Conservation (phyloP, 139 green algal species). For the Auxenochlorella pyrenoidosa region DNA sequence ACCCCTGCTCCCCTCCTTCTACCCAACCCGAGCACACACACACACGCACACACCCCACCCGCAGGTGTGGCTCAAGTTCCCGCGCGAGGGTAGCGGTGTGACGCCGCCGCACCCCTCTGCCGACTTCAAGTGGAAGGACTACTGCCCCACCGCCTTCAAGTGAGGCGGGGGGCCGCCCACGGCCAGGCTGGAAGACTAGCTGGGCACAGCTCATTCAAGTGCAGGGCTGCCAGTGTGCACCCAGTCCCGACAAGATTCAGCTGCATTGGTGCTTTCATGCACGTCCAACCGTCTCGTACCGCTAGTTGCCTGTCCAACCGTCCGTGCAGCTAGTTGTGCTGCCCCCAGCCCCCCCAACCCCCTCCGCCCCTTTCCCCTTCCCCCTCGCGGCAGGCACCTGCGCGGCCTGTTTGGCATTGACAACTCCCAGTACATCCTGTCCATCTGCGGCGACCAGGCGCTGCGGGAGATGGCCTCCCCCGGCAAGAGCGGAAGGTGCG, state of each 20-base stretch:
- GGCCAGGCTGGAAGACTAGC: too few relatives aligned
- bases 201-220: too few relatives aligned
- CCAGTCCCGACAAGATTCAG: too few relatives aligned
- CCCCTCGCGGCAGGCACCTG: slow-evolving; percentile 65
- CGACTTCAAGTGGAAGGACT: slow-evolving; percentile 98
- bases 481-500: slow-evolving; percentile 81
- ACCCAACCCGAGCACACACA: too few relatives aligned
- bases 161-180: not conserved
- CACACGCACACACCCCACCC: not conserved
- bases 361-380: not conserved
- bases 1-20: too few relatives aligned
- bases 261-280: too few relatives aligned
- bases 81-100: slow-evolving; percentile 39
- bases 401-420: slow-evolving; percentile 73
- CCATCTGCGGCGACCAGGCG: slow-evolving; percentile 71
- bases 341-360: not conserved
- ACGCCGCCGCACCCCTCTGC: slow-evolving; percentile 53
- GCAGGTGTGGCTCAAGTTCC: slow-evolving; percentile 70
- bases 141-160: slow-evolving; percentile 70
- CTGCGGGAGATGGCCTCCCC: slow-evolving; percentile 93
- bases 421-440: slow-evolving; percentile 49
- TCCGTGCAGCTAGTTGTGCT: not conserved
- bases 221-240: too few relatives aligned
- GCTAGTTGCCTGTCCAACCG: not conserved
- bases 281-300: too few relatives aligned